These are phyloP conservation scores for Ganoderma lucidum DNA, from an alignment of 1,284 basidiomycete genomes.

Conservation along the genomic window DNA sequence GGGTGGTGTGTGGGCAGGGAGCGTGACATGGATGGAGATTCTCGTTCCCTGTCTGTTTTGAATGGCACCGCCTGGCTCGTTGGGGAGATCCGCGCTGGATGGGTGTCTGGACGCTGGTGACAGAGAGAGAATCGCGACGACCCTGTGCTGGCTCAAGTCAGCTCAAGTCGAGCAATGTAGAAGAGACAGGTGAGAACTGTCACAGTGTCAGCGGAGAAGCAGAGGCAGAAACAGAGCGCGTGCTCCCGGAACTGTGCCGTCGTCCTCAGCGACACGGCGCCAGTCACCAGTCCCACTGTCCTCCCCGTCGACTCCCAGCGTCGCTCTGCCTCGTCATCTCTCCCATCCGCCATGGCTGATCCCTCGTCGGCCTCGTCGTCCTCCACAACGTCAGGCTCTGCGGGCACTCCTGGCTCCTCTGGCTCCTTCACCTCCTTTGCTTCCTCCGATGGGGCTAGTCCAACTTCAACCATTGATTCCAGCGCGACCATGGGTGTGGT, in stretches of 20 bases:
- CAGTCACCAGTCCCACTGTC: neutral
- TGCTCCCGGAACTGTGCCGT: neutral
- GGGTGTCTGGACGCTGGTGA: neutral
- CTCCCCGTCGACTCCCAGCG: neutral
- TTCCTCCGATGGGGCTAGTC: neutral
- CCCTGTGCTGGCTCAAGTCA: neutral
- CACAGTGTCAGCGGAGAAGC: neutral
- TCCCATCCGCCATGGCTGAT: constrained; percentile 10
- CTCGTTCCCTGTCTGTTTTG: neutral
- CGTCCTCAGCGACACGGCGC: constrained; percentile 1
- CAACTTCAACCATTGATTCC: neutral
- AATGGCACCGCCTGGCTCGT: neutral
- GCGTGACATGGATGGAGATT: constrained; percentile 1
- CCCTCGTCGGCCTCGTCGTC: constrained; percentile 6
- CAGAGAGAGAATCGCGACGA: neutral
- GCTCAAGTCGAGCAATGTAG: neutral
- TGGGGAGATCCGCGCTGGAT: constrained; percentile 1
- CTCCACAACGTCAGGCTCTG: neutral
- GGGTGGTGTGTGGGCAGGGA: neutral
- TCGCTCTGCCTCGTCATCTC: neutral
- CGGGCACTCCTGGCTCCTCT: neutral
- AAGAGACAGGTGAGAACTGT: neutral
- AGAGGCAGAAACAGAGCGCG: neutral
- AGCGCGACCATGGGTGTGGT: neutral
- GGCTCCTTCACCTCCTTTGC: neutral